These are phyloP conservation scores for Ceratonia siliqua DNA, from an alignment of 306 rosid species.

Conservation along the genomic window DNA sequence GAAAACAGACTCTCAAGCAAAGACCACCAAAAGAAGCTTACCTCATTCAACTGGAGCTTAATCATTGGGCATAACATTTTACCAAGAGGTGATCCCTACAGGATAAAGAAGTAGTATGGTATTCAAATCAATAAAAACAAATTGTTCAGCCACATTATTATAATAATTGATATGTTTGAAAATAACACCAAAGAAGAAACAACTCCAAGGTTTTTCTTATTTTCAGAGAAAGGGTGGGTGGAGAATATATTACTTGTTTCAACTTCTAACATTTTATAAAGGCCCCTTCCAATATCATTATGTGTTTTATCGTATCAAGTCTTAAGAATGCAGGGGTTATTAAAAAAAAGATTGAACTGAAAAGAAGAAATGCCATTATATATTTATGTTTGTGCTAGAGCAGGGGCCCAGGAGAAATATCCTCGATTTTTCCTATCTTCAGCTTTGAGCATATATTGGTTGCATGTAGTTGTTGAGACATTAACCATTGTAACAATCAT, in stretches of 20 bases:
- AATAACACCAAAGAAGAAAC: background rate
- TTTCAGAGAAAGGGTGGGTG: background rate
- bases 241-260: background rate
- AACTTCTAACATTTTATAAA: background rate
- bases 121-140: conserved; percentile 2
- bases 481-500: background rate
- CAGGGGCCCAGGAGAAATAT: background rate
- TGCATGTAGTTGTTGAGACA: background rate
- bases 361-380: background rate
- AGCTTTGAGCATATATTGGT: background rate
- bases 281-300: background rate
- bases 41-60: conserved; percentile 63
- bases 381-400: background rate
- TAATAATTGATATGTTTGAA: background rate
- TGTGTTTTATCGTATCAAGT: background rate
- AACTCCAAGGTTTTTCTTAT: background rate
- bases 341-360: no score
- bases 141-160: background rate
- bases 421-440: background rate
- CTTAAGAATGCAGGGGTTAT: background rate
- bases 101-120: background rate
- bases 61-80: conserved; percentile 37
- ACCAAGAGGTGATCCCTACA: conserved; percentile 47
- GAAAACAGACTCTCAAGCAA: conserved; percentile 35
- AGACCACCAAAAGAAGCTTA: conserved; percentile 35